Evolutionary conservation across 352 stramenopile species (phyloP).

Genomic region (Aphanomyces astaci): DNA sequence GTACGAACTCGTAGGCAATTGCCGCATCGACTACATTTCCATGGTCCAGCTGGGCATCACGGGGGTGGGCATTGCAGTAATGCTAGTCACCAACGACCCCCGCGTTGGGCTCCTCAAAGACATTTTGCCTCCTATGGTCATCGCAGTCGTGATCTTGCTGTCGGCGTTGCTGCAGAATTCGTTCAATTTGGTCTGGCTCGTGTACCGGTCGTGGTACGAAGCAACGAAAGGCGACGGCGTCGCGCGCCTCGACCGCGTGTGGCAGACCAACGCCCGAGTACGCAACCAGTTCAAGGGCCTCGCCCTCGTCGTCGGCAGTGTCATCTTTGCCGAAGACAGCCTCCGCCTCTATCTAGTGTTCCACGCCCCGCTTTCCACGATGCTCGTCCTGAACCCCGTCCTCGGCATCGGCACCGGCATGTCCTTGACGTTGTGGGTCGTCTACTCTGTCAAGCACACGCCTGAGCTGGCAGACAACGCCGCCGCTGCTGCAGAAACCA

Average conservation of each 20-base stretch:
- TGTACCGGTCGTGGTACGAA: background rate
- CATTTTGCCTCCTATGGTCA: background rate
- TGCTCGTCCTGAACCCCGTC: background rate
- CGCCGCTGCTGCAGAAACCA: background rate
- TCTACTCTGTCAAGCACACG: background rate
- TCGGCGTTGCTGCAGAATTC: background rate
- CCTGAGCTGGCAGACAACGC: background rate
- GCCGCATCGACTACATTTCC: background rate
- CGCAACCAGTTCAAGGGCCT: background rate
- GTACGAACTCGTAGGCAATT: background rate
- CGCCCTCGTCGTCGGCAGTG: background rate
- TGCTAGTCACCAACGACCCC: conserved; percentile 1
- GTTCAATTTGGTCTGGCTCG: conserved; percentile 6
- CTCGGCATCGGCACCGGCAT: background rate
- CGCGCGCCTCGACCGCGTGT: background rate
- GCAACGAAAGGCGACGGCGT: background rate
- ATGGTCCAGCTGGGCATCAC: background rate
- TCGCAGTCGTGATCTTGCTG: background rate
- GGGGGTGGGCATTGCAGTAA: background rate
- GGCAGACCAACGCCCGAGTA: background rate
- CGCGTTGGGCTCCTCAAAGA: conserved; percentile 8
- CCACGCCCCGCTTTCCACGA: background rate
- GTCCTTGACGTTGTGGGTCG: background rate
- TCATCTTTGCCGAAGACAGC: conserved; percentile 7
- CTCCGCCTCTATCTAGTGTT: background rate